Conservation (phyloP, 2,329 filamentous ascomycete genomes). For the Arthrobotrys musiformis region DNA sequence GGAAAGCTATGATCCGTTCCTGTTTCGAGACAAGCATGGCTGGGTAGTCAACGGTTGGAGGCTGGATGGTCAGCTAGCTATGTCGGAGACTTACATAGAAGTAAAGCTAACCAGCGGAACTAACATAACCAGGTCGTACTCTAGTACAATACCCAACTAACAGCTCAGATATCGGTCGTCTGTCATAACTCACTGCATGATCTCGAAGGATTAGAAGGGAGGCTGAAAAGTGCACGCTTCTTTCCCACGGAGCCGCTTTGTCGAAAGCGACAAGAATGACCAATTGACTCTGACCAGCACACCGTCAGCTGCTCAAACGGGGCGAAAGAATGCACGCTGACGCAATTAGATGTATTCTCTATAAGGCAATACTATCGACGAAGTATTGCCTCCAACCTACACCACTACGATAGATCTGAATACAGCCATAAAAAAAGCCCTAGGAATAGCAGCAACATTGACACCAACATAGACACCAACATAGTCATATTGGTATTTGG, state of each 20-base stretch:
- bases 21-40: slow-evolving; percentile 30
- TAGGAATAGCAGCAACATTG: slow-evolving; percentile 30
- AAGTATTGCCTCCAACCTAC: not conserved
- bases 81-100: not conserved
- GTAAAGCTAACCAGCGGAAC: not conserved
- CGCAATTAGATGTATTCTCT: slow-evolving; percentile 10
- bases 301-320: not conserved
- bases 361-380: not conserved
- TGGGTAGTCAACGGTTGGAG: not conserved
- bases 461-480: not conserved
- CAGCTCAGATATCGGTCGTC: not conserved
- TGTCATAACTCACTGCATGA: not conserved
- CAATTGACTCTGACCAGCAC: not conserved
- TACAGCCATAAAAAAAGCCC: not conserved
- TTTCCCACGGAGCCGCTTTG: not conserved
- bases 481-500: no score
- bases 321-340: slow-evolving; percentile 31
- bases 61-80: not conserved
- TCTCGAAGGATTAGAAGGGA: not conserved
- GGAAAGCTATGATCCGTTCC: not conserved
- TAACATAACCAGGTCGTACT: not conserved
- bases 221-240: not conserved
- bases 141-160: not conserved
- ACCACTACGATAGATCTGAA: not conserved
- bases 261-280: not conserved